These are phyloP conservation scores for Schizopora paradoxa DNA, from an alignment of 1,284 basidiomycete genomes.

Conservation along the genomic window DNA sequence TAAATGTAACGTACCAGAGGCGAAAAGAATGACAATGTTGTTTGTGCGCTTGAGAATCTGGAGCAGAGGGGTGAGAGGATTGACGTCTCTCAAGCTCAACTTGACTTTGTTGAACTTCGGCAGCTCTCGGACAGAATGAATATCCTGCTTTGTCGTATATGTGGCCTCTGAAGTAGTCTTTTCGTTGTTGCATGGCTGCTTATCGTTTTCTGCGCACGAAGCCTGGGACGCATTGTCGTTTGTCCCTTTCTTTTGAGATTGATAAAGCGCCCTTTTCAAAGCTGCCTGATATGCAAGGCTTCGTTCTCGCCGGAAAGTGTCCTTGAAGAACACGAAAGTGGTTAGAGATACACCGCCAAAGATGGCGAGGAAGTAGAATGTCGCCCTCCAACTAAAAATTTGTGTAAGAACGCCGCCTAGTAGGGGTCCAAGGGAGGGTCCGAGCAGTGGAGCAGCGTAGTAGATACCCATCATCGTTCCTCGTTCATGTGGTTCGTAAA, in stretches of 20 bases:
- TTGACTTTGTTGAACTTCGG: slow-evolving; percentile 39
- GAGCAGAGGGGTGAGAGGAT: slow-evolving; percentile 60
- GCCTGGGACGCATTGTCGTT: too few relatives aligned
- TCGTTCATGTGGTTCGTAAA: slow-evolving; percentile 74
- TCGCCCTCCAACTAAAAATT: slow-evolving; percentile 69
- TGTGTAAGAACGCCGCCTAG: slow-evolving; percentile 63
- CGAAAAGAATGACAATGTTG: slow-evolving; percentile 61
- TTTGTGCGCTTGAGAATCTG: slow-evolving; percentile 55
- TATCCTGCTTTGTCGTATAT: slow-evolving; percentile 2
- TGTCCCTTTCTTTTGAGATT: slow-evolving; percentile 16
- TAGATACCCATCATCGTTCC: slow-evolving; percentile 79
- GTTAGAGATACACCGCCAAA: slow-evolving; percentile 52
- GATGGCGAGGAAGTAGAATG: slow-evolving; percentile 77
- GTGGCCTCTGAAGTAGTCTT: slow-evolving; percentile 15
- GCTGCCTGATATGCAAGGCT: slow-evolving; percentile 71
- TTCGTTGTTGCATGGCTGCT: slow-evolving; percentile 8
- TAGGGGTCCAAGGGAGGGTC: slow-evolving; percentile 68
- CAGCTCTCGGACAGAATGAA: neutral
- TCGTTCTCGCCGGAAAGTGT: slow-evolving; percentile 79
- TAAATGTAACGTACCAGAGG: slow-evolving; percentile 51
- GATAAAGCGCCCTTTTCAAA: slow-evolving; percentile 29
- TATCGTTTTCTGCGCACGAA: neutral
- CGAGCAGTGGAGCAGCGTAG: slow-evolving; percentile 57
- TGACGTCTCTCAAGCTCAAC: slow-evolving; percentile 65
- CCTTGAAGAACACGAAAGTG: slow-evolving; percentile 66